Conservation (phyloP, 305 asterid species). For the Fraxinus velutina region DNA sequence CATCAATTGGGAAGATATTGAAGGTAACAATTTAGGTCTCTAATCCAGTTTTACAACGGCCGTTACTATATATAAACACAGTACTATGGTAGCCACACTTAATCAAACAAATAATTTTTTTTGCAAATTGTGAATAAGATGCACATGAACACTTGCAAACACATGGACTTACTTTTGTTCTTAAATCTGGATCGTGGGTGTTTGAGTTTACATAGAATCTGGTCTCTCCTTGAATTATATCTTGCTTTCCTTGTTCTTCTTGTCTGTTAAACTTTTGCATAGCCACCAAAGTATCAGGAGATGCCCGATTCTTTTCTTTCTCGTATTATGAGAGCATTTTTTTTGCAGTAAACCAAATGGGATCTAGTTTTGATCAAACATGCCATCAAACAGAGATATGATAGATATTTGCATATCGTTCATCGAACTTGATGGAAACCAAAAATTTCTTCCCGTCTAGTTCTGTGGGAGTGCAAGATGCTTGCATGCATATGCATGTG, state of each 20-base stretch:
- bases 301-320: background rate
- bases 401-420: background rate
- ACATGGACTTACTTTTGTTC: background rate
- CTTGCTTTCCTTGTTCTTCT: background rate
- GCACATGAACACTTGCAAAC: background rate
- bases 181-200: background rate
- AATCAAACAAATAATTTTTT: background rate
- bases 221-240: background rate
- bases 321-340: background rate
- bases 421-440: background rate
- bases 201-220: background rate
- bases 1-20: slow-evolving; percentile 76
- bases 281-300: background rate
- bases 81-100: background rate
- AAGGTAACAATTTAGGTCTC: slow-evolving; percentile 36
- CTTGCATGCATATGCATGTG: background rate
- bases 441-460: background rate
- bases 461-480: background rate
- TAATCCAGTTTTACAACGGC: slow-evolving; percentile 11
- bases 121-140: background rate
- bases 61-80: background rate
- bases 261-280: background rate
- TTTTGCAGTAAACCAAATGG: background rate
- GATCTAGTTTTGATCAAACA: background rate
- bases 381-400: background rate